phyloP scores from a whole-genome alignment of 176 grass and related monocot genomes.

The Urochloa ruziziensis region DNA sequence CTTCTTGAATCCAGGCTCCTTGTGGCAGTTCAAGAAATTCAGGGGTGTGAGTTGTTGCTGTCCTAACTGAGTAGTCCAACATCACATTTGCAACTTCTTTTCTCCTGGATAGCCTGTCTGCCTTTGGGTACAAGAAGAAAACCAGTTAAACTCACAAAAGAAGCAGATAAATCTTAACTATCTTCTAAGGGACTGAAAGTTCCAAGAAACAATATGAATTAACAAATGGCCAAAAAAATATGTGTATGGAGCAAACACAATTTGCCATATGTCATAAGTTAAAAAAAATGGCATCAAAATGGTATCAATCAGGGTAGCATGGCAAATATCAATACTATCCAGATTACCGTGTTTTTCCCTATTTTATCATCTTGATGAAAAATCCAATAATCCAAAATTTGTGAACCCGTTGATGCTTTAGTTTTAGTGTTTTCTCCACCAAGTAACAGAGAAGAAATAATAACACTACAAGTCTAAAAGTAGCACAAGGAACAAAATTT shows the following conservation, averaged over 20 bases:
- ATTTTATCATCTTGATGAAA: slow-evolving; percentile 13
- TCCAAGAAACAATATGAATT: not conserved
- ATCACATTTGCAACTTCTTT: slow-evolving; percentile 87
- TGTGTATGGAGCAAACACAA: not conserved
- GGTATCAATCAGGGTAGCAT: not conserved
- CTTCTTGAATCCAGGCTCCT: slow-evolving; percentile 89
- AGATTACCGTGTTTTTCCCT: not conserved
- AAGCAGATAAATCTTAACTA: not conserved
- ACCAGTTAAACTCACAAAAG: slow-evolving; percentile 31
- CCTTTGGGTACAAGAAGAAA: slow-evolving; percentile 56
- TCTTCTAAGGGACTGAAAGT: not conserved
- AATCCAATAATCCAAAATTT: slow-evolving; percentile 8
- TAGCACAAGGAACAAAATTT: slow-evolving; percentile 3
- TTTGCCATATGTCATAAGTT: not conserved
- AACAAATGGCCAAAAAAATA: not conserved
- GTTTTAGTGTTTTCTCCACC: not conserved
- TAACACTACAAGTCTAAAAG: slow-evolving; percentile 13
- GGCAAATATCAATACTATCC: not conserved
- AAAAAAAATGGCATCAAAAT: not conserved
- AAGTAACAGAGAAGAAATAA: not conserved
- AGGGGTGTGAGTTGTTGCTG: slow-evolving; percentile 90
- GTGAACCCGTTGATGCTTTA: not conserved
- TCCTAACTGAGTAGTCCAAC: slow-evolving; percentile 86
- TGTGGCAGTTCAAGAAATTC: slow-evolving; percentile 88
- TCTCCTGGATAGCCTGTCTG: slow-evolving; percentile 73